Evolutionary conservation across 805 yeast genomes (phyloP).

Genomic region (Wickerhamomyces chambardii): DNA sequence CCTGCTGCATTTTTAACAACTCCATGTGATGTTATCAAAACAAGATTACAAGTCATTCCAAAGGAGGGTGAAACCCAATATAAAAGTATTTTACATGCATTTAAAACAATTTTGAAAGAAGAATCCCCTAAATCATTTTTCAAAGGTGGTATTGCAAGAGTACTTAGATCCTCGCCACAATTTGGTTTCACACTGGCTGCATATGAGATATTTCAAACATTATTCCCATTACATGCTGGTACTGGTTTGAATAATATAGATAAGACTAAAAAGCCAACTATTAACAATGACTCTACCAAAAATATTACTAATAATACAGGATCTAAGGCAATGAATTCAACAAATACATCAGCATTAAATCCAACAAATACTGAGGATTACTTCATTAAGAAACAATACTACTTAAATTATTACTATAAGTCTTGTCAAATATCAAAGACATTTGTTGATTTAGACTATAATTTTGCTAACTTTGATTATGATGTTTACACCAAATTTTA

Average conservation of each 20-base stretch:
- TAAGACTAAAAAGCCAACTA: slow-evolving; percentile 1
- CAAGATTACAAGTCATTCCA: slow-evolving; percentile 83
- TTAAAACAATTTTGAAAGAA: slow-evolving; percentile 60
- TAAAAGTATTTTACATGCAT: slow-evolving; percentile 72
- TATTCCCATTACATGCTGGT: slow-evolving; percentile 52
- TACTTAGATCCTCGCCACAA: slow-evolving; percentile 92
- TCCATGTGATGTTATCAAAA: slow-evolving; percentile 94
- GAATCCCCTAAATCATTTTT: slow-evolving; percentile 85
- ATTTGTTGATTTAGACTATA: slow-evolving; percentile 54
- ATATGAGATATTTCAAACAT: slow-evolving; percentile 78
- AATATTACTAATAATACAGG: background rate
- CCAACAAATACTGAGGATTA: slow-evolving; percentile 22
- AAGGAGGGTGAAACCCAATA: slow-evolving; percentile 72
- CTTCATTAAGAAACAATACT: slow-evolving; percentile 33
- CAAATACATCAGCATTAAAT: background rate
- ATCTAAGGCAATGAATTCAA: slow-evolving; percentile 19
- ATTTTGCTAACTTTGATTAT: slow-evolving; percentile 46
- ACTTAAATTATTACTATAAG: slow-evolving; percentile 37
- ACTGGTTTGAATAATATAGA: slow-evolving; percentile 15
- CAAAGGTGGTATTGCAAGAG: slow-evolving; percentile 95
- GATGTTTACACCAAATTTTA: slow-evolving; percentile 40
- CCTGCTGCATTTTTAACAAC: slow-evolving; percentile 97
- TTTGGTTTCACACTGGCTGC: slow-evolving; percentile 98
- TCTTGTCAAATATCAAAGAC: slow-evolving; percentile 53
- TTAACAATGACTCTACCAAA: slow-evolving; percentile 6